These are phyloP conservation scores for Lanmaoa pseudosensibilis DNA, from an alignment of 768 basidiomycete genomes.

Conservation along the genomic window DNA sequence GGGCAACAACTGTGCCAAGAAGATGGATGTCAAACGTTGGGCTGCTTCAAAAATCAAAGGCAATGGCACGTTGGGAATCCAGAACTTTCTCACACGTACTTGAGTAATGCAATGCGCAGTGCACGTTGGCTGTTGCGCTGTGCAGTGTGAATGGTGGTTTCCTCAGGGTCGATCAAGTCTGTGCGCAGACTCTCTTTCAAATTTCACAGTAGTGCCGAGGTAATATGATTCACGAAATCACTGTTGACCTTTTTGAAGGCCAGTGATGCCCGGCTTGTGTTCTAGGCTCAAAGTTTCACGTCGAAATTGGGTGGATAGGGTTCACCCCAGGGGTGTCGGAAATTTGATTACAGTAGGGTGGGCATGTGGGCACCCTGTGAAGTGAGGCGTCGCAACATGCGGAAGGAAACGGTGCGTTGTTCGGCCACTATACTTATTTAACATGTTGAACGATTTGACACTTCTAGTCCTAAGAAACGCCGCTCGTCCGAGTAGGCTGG, in stretches of 20 bases:
- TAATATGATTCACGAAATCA: too few relatives aligned
- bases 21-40: too few relatives aligned
- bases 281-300: not conserved
- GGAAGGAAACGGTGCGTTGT: conserved; percentile 1
- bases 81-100: not conserved
- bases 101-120: too few relatives aligned
- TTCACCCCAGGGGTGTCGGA: not conserved
- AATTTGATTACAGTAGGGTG: conserved; percentile 8
- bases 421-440: not conserved
- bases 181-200: too few relatives aligned
- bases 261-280: not conserved
- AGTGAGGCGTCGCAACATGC: not conserved
- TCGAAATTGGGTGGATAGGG: not conserved
- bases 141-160: too few relatives aligned
- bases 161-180: too few relatives aligned
- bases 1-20: too few relatives aligned
- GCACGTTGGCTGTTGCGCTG: too few relatives aligned
- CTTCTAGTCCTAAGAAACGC: not conserved
- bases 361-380: conserved; percentile 14
- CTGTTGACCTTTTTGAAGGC: too few relatives aligned
- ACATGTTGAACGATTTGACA: not conserved
- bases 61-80: not conserved
- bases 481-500: not conserved
- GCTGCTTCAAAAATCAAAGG: too few relatives aligned
- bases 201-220: too few relatives aligned